A percentile compares a stretch with the other conserved stretches of the same genome.
phyloP scores from a whole-genome alignment of 1,284 basidiomycete genomes.

The Ustilago trichophora region DNA sequence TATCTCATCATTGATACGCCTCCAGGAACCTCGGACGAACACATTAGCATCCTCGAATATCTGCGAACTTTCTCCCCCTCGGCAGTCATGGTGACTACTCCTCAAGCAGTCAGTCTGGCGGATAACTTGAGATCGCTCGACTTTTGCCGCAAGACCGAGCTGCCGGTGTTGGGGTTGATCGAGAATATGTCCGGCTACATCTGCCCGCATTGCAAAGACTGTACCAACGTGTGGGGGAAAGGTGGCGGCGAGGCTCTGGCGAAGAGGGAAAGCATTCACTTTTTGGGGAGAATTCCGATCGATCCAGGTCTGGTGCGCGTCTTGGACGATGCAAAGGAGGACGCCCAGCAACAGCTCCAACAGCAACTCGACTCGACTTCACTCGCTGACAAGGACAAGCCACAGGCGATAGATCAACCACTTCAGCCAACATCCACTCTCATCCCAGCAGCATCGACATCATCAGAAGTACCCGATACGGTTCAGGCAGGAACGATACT shows the following conservation, averaged over 20 bases:
- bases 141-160: conserved; percentile 84
- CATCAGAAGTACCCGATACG: too few species aligned
- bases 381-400: neutral
- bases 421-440: conserved; percentile 4
- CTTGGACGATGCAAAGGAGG: conserved; percentile 76
- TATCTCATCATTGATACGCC: conserved; percentile 97
- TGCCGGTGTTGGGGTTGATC: conserved; percentile 91
- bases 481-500: conserved; percentile 55
- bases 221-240: conserved; percentile 92
- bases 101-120: conserved; percentile 92
- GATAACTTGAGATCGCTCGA: conserved; percentile 96
- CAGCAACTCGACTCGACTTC: conserved; percentile 7
- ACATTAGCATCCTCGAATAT: conserved; percentile 93
- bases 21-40: conserved; percentile 95
- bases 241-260: conserved; percentile 85
- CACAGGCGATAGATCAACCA: conserved; percentile 14
- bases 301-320: conserved; percentile 89
- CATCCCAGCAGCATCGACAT: too few species aligned
- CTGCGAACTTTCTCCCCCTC: conserved; percentile 75
- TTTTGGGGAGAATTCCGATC: conserved; percentile 90
- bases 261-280: conserved; percentile 76
- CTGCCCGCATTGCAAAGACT: conserved; percentile 83
- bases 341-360: conserved; percentile 22
- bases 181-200: conserved; percentile 99
- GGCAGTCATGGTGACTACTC: conserved; percentile 92